Evolutionary conservation across 441 rosid species (phyloP).

Genomic region (Corymbia citriodora): DNA sequence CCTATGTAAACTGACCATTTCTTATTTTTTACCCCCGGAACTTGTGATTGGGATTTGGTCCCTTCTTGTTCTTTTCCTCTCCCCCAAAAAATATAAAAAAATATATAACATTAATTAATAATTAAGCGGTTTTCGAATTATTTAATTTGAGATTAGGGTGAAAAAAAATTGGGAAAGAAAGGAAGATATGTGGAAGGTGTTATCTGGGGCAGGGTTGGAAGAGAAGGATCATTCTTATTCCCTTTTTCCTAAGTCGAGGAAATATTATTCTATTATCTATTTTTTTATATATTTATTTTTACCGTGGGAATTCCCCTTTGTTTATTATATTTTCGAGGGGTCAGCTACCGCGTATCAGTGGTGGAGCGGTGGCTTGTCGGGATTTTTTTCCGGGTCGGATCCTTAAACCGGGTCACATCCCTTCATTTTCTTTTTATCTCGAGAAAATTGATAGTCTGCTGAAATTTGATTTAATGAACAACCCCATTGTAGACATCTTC

Average conservation of each 20-base stretch:
- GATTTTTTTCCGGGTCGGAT: background rate
- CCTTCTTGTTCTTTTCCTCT: background rate
- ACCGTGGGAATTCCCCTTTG: background rate
- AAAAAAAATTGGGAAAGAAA: background rate
- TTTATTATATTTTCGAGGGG: background rate
- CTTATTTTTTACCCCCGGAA: background rate
- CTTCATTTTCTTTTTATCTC: background rate
- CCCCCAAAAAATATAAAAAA: background rate
- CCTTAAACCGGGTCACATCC: background rate
- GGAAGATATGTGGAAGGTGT: background rate
- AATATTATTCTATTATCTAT: background rate
- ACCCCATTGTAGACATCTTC: accelerated
- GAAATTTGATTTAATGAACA: background rate
- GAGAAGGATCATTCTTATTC: background rate
- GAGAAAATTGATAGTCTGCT: background rate
- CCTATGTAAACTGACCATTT: background rate
- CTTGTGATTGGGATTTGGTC: background rate
- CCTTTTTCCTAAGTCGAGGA: background rate
- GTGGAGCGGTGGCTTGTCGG: background rate
- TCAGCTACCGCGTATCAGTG: accelerated
- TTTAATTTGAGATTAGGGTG: background rate
- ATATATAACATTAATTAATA: background rate
- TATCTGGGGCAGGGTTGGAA: background rate
- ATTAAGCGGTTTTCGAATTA: background rate
- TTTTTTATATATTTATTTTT: background rate